These are phyloP conservation scores for Coemansia sp. DNA, from an alignment of 192 early-diverging fungal genomes.

Conservation along the genomic window DNA sequence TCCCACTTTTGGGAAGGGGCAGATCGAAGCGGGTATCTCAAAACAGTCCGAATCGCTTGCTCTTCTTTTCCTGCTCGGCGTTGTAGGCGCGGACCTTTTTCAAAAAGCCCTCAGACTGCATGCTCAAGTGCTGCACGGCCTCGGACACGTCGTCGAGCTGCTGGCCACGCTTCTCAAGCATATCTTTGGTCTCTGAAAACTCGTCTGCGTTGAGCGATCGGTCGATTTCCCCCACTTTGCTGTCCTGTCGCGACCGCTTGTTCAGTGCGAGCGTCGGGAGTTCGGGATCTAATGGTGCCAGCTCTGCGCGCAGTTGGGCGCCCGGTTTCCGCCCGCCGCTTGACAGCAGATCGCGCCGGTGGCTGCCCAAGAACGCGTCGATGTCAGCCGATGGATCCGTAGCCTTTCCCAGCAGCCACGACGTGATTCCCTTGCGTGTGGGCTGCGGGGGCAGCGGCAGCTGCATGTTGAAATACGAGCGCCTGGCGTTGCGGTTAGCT, in stretches of 20 bases:
- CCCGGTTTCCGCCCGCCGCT: conserved; percentile 24
- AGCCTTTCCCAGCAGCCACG: conserved; percentile 41
- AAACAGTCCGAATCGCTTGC: conserved; percentile 36
- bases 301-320: conserved; percentile 3
- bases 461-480: conserved; percentile 13
- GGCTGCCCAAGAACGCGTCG: conserved; percentile 27
- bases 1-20: too few relatives aligned
- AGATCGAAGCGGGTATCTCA: neutral
- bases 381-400: conserved; percentile 25
- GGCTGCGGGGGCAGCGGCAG: conserved; percentile 16
- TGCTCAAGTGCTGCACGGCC: conserved; percentile 9
- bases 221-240: conserved; percentile 7
- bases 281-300: neutral
- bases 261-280: neutral
- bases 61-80: conserved; percentile 27
- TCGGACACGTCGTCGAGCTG: conserved; percentile 23
- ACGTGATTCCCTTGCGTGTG: conserved; percentile 32
- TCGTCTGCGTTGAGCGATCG: conserved; percentile 4
- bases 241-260: conserved; percentile 3
- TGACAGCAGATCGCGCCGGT: conserved; percentile 23
- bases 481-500: neutral
- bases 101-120: conserved; percentile 29
- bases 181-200: conserved; percentile 8
- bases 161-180: conserved; percentile 43
- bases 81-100: conserved; percentile 40